Percentiles rank a stretch among this genome's conserved stretches.
These are phyloP conservation scores for Ophioceras dolichostomum DNA, from an alignment of 2,329 filamentous ascomycete genomes.

Conservation along the genomic window DNA sequence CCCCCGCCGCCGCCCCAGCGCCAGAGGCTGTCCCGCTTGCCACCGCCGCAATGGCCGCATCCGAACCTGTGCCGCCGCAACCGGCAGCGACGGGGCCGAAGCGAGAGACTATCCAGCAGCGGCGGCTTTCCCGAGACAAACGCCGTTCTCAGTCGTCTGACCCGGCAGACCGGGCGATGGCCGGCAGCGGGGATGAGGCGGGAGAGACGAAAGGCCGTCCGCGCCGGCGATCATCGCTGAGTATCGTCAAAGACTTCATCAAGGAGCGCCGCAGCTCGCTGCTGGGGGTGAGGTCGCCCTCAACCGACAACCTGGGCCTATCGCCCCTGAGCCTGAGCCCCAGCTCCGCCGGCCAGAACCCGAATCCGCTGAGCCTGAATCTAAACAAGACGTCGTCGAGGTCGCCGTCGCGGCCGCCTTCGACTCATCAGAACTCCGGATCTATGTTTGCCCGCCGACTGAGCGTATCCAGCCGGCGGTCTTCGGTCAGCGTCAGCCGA, in stretches of 20 bases:
- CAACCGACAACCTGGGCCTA: conserved; percentile 27
- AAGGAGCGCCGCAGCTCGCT: conserved; percentile 44
- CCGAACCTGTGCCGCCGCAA: no score
- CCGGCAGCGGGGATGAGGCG: conserved; percentile 16
- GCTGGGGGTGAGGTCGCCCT: conserved; percentile 27
- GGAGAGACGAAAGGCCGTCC: conserved; percentile 9
- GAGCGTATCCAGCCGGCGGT: conserved; percentile 52
- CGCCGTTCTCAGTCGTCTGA: conserved; percentile 22
- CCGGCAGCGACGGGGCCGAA: conserved; percentile 13
- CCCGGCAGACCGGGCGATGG: conserved; percentile 15
- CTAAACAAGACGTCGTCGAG: conserved; percentile 18
- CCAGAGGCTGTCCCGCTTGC: not conserved
- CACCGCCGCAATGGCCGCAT: no score
- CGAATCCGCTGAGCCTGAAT: conserved; percentile 10
- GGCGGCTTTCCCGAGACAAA: conserved; percentile 30
- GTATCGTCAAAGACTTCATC: conserved; percentile 47
- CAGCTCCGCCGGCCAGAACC: conserved; percentile 1
- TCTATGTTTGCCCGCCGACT: conserved; percentile 38
- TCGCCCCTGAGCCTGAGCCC: conserved; percentile 7
- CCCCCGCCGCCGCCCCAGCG: no score
- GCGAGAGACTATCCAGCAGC: conserved; percentile 34
- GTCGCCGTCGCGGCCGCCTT: conserved; percentile 35
- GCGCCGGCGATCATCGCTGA: conserved; percentile 44
- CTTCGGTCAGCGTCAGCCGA: conserved; percentile 37
- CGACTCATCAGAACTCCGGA: conserved; percentile 32